Base-by-base conservation (phyloP, 2,329 filamentous ascomycete genomes). In the Aspergillus sp. region DNA sequence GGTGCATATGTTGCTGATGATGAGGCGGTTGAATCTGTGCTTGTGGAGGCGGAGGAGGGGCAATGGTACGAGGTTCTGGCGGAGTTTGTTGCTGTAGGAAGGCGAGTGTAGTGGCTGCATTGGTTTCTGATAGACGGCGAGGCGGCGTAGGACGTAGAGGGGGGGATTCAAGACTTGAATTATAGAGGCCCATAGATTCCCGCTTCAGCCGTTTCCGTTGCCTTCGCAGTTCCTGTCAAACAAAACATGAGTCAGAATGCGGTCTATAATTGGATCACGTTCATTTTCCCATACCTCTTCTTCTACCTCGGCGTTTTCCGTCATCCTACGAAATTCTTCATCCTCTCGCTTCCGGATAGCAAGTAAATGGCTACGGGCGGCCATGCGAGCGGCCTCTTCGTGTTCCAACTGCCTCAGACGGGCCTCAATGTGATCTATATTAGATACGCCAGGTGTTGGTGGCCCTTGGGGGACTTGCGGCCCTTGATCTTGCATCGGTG, bases 71-170 rank as follows among this genome's bases (percentile, higher is more conserved):
- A 47, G 73, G 71, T 54, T 76, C 73, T 17, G 70, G 73, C 6
- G 73, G 73, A n/a, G 67, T 74, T 58, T 76, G 73, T 53, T 76
- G 73, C 59, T 76, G 76, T 64, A 76, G 75, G 50, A 75, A 76
- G 15, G 73, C 73, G 55, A 76, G 62, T 27, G 73, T 75, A 7
- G 73, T 76, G 17, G 73, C 73, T 27, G 73, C 73, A 61, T 73
- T 76, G 46, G 73, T 76, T 62, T 76, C 73, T 44, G 73, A 76
- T 45, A 76, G 59, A 27, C 73, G 73, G 55, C 73, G 72, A 19
- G 73, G 70, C 55, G 71, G 70, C 52, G 73, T 72, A 33, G 73
- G 72, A 35, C 71, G 70, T 40, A 73, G 63, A 17, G 73, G 73
- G 40, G 73, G 73, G 43, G 74, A 75, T 59, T 76, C 74, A 14